Evolutionary conservation across 1,139 yeast genomes (phyloP).

Genomic region (Nakaseomyces sp.): DNA sequence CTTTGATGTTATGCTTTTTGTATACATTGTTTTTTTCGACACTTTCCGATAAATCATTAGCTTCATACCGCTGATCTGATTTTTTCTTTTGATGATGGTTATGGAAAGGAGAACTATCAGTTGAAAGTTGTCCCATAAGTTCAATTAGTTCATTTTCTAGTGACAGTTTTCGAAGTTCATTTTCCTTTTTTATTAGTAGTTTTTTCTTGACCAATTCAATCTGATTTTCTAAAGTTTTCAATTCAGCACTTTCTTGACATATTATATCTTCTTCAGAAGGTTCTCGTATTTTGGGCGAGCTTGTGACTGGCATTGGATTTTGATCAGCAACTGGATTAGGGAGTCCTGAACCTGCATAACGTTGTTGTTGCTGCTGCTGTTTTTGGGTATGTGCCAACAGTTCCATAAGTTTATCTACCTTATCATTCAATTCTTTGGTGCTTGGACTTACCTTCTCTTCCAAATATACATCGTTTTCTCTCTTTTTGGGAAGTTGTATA

Average conservation of each 20-base stretch:
- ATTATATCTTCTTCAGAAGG: constrained; percentile 28
- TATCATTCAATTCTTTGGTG: constrained; percentile 4
- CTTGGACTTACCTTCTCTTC: neutral
- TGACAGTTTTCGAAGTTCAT: constrained; percentile 27
- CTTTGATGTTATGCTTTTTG: neutral
- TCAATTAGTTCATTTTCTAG: constrained; percentile 25
- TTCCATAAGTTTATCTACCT: constrained; percentile 7
- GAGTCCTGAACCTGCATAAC: neutral
- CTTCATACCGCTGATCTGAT: neutral
- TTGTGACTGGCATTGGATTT: neutral
- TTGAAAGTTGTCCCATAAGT: constrained; percentile 11
- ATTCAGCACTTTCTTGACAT: constrained; percentile 26
- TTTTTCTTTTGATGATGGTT: neutral
- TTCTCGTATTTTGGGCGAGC: constrained; percentile 3
- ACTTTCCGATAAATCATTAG: neutral
- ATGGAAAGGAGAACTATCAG: constrained; percentile 3
- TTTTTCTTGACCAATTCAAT: constrained; percentile 23
- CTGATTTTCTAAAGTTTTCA: constrained; percentile 25
- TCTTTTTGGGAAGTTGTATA: constrained; percentile 13
- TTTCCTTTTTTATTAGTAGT: constrained; percentile 23
- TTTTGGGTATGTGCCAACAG: constrained; percentile 5
- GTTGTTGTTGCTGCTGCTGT: neutral
- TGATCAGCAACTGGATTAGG: neutral
- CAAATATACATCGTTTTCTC: neutral
- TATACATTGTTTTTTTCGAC: neutral